Conservation (phyloP, 2,329 filamentous ascomycete genomes). For the Monilinia fructigena region DNA sequence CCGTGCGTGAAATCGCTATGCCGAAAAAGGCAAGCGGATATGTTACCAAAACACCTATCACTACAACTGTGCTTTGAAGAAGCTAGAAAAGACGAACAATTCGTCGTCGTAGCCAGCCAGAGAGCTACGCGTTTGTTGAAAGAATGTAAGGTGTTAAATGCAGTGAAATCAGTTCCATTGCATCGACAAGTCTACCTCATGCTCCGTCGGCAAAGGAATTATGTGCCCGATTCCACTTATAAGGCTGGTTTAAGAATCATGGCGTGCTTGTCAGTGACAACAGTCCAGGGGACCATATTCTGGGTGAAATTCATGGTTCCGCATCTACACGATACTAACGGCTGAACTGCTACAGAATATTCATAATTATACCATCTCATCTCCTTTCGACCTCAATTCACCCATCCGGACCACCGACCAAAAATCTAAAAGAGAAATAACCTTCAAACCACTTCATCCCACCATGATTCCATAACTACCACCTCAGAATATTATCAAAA, state of each 20-base stretch:
- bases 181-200: too few relatives aligned
- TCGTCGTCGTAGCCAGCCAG: not conserved
- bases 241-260: not conserved
- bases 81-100: not conserved
- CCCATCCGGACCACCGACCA: not conserved
- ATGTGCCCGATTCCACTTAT: not conserved
- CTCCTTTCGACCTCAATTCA: not conserved
- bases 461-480: constrained; percentile 1
- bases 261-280: not conserved
- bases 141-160: not conserved
- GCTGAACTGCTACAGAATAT: not conserved
- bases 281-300: not conserved
- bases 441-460: not conserved
- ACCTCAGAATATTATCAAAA: too few relatives aligned
- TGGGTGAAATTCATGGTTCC: not conserved
- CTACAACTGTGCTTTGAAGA: not conserved
- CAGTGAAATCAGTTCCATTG: not conserved
- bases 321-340: not conserved
- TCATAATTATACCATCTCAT: not conserved
- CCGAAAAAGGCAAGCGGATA: not conserved
- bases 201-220: not conserved
- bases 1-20: not conserved
- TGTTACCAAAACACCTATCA: not conserved
- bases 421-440: not conserved
- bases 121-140: too few relatives aligned